Percentiles rank a stretch among this genome's conserved stretches.
Evolutionary conservation across 2,329 filamentous ascomycete species (phyloP).

Genomic region (Alternaria metachromatica): DNA sequence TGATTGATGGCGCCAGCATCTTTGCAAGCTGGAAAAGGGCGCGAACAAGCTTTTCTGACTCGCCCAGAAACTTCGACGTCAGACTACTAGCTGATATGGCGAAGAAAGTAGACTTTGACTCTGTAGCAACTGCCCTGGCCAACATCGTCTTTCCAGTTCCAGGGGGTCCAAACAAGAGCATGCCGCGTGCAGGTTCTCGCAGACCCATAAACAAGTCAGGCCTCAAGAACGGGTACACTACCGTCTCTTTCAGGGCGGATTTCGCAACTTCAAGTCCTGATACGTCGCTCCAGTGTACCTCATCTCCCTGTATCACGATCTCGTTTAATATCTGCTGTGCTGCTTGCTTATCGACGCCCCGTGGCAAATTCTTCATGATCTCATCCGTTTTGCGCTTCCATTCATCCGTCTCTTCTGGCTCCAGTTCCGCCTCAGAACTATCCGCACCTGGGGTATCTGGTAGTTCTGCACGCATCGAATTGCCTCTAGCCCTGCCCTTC

Average conservation of each 20-base stretch:
- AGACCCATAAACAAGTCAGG: slow-evolving; percentile 96
- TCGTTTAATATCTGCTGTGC: slow-evolving; percentile 95
- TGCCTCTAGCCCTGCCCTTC: slow-evolving; percentile 36
- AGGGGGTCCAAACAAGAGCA: slow-evolving; percentile 94
- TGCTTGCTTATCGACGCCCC: slow-evolving; percentile 79
- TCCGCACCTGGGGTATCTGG: slow-evolving; percentile 43
- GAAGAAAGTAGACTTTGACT: slow-evolving; percentile 94
- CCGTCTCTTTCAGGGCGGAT: slow-evolving; percentile 88
- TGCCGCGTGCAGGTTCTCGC: slow-evolving; percentile 89
- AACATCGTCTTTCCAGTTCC: slow-evolving; percentile 99
- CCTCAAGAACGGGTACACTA: slow-evolving; percentile 94
- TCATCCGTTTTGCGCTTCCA: slow-evolving; percentile 43
- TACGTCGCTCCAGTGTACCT: slow-evolving; percentile 93
- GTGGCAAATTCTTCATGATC: slow-evolving; percentile 78
- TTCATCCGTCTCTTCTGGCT: slow-evolving; percentile 40
- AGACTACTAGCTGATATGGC: slow-evolving; percentile 94
- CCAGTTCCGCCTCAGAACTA: slow-evolving; percentile 26
- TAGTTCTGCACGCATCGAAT: slow-evolving; percentile 41
- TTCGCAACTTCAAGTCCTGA: slow-evolving; percentile 91
- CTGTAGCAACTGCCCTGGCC: slow-evolving; percentile 90
- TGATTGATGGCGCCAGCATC: slow-evolving; percentile 88
- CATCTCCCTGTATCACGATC: slow-evolving; percentile 91
- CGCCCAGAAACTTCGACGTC: slow-evolving; percentile 94
- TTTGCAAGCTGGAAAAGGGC: slow-evolving; percentile 92
- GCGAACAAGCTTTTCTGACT: slow-evolving; percentile 94